A percentile compares a stretch with the other conserved stretches of the same genome.
Evolutionary conservation across 345 rosid species (phyloP).

Genomic region (Aquilaria malaccensis): DNA sequence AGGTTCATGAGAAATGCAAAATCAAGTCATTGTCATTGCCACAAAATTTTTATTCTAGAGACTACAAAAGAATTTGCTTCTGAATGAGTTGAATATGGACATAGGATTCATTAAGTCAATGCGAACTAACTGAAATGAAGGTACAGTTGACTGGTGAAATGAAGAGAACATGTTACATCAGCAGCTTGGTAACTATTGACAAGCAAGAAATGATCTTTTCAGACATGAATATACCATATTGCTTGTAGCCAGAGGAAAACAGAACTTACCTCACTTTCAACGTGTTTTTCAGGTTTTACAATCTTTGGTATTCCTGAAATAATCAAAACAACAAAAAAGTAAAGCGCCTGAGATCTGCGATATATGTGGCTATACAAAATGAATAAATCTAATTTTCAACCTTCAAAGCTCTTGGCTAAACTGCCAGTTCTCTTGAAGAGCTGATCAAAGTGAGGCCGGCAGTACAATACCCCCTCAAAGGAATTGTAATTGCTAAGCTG

Average conservation of each 20-base stretch:
- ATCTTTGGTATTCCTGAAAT: slow-evolving; percentile 52
- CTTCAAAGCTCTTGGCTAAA: slow-evolving; percentile 58
- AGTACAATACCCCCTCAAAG: slow-evolving; percentile 60
- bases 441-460: slow-evolving; percentile 67
- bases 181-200: no score
- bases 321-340: not conserved
- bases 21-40: no score
- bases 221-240: no score
- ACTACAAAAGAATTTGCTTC: no score
- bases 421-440: slow-evolving; percentile 65
- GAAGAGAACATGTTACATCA: no score
- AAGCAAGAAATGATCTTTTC: no score
- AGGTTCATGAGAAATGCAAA: not conserved
- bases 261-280: slow-evolving; percentile 35
- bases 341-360: not conserved
- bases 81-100: no score
- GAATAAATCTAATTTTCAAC: slow-evolving; percentile 16
- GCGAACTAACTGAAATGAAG: no score
- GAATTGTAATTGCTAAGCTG: slow-evolving; percentile 57
- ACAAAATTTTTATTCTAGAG: no score
- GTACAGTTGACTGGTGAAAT: no score
- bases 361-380: not conserved
- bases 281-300: slow-evolving; percentile 35
- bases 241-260: no score
- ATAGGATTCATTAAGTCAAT: no score